Conservation (phyloP, 2,329 filamentous ascomycete genomes). For the Cordyceps cicadae region DNA sequence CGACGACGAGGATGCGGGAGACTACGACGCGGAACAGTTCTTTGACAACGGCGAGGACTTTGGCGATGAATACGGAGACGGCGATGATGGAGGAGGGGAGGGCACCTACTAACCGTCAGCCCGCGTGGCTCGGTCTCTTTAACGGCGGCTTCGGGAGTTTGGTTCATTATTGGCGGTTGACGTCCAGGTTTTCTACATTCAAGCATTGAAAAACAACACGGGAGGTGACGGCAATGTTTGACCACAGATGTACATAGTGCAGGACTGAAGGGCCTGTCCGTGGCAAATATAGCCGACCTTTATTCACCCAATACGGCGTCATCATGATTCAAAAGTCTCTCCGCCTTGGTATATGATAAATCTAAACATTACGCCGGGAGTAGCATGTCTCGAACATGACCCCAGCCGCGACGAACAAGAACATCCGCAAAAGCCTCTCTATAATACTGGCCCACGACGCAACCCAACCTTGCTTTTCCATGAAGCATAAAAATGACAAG, state of each 20-base stretch:
- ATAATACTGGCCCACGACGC: not conserved
- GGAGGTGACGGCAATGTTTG: not conserved
- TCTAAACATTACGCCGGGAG: not conserved
- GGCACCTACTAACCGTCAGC: constrained; percentile 26
- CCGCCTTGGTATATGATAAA: not conserved
- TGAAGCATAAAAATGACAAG: not conserved
- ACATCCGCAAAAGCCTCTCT: not conserved
- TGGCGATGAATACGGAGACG: constrained; percentile 42
- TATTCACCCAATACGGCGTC: not conserved
- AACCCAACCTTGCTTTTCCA: not conserved
- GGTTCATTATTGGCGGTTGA: not conserved
- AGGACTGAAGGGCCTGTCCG: not conserved
- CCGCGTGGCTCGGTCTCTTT: not conserved
- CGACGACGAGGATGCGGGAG: constrained; percentile 52
- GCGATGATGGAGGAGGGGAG: constrained; percentile 37
- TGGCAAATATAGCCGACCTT: not conserved
- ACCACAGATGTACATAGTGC: not conserved
- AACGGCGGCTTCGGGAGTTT: not conserved
- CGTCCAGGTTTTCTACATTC: not conserved
- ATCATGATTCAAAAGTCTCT: not conserved
- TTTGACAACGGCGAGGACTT: constrained; percentile 51
- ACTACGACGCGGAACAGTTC: constrained; percentile 54
- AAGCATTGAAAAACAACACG: not conserved
- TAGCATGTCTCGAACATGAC: not conserved
- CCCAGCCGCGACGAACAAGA: not conserved